Evolutionary conservation across 2,329 filamentous ascomycete species (phyloP).

Genomic region (Sporothrix schenckii): DNA sequence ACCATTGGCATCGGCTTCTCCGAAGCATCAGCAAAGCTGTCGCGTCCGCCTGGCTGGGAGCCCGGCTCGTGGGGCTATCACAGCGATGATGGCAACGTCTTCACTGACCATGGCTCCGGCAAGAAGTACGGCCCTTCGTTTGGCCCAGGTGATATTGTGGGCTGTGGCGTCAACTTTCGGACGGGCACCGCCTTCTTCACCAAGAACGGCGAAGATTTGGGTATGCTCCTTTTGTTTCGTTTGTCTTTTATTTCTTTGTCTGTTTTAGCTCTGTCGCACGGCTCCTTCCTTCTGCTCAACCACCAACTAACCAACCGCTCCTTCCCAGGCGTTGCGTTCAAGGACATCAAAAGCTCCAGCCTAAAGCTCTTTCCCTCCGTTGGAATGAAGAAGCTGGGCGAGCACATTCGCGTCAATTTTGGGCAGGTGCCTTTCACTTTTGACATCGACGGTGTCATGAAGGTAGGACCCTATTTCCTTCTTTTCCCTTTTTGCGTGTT

Average conservation of each 20-base stretch:
- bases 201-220: conserved; percentile 62
- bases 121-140: conserved; percentile 62
- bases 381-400: conserved; percentile 66
- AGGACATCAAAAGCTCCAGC: conserved; percentile 58
- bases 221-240: conserved; percentile 44
- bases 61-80: conserved; percentile 70
- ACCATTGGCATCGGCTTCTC: conserved; percentile 67
- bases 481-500: not conserved
- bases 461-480: conserved; percentile 54
- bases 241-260: not conserved
- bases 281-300: not conserved
- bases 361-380: conserved; percentile 68
- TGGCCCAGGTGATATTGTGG: conserved; percentile 60
- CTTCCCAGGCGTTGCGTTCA: conserved; percentile 67
- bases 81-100: conserved; percentile 67
- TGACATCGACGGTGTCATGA: conserved; percentile 86
- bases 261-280: not conserved
- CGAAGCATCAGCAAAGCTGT: conserved; percentile 55
- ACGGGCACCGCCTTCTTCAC: conserved; percentile 69
- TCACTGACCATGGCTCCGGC: conserved; percentile 59
- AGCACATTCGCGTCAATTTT: conserved; percentile 67
- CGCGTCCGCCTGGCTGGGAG: conserved; percentile 67
- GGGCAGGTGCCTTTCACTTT: conserved; percentile 79
- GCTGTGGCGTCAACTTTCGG: conserved; percentile 68
- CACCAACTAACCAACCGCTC: conserved; percentile 10